Evolutionary conservation across 78 protist species (phyloP), one percentile per base, ranked within the genome.

Genomic region (Dictyostelium capitatum): DNA sequence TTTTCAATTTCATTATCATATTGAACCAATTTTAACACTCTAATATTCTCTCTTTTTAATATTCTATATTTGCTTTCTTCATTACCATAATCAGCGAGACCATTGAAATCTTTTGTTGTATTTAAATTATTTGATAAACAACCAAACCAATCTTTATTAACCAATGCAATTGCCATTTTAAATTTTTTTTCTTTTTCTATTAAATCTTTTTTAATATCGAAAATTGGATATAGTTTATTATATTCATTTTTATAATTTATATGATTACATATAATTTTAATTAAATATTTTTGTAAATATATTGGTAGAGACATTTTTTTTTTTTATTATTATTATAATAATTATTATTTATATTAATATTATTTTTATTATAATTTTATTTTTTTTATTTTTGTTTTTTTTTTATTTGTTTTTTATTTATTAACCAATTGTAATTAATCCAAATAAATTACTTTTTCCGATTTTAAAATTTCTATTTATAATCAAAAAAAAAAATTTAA

Each of bases 251-350:
- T 62, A 25, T 62, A 25, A 62, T 62, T 62, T n/a, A 62, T 62
- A 62, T 62, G 70, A 62, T 25, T 62, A 25, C 70, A 62, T 11
- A 62, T 62, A 3, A 11, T 62, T 62, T 62, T n/a, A 62, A 62
- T 62, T 62, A 62, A 62, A 62, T 62, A 62, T 62, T 62, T 62
- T 25, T 62, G 70, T 11, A 62, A 32, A 62, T 62, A 62, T 25
- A 62, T 62, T 37, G 43, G 43, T 37, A 37, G 2, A 3, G 43
- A n/a, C n/a, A n/a, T n/a, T n/a, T n/a, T n/a, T n/a, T n/a, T n/a
- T n/a, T n/a, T n/a, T n/a, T n/a, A n/a, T n/a, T n/a, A n/a, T n/a
- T n/a, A n/a, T n/a, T n/a, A n/a, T n/a, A n/a, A n/a, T n/a, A n/a
- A n/a, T n/a, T n/a, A n/a, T n/a, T 37, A 37, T 37, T 37, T 2